Percentiles rank a stretch among this genome's conserved stretches.
Conservation (phyloP, 1,284 basidiomycete species). For the Cryptococcus sp. region DNA sequence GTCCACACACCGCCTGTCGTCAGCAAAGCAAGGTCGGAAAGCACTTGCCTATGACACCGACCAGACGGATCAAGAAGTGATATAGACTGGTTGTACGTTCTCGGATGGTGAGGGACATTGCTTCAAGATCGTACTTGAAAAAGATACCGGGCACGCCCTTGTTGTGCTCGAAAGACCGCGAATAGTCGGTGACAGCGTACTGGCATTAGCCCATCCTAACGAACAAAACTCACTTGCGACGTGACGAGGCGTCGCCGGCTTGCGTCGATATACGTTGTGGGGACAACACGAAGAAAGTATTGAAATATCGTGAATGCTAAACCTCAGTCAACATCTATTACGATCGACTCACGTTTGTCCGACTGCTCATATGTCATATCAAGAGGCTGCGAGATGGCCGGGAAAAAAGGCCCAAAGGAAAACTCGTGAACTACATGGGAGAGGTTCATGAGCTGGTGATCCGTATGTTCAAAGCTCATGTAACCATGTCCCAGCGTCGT, state of each 20-base stretch:
- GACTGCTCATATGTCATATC: slow-evolving; percentile 85
- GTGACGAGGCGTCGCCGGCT: slow-evolving; percentile 59
- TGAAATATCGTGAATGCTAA: slow-evolving; percentile 90
- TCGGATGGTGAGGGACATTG: slow-evolving; percentile 73
- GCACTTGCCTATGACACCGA: slow-evolving; percentile 33
- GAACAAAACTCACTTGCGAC: slow-evolving; percentile 49
- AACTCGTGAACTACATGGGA: slow-evolving; percentile 95
- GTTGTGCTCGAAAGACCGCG: slow-evolving; percentile 67
- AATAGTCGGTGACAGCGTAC: slow-evolving; percentile 94
- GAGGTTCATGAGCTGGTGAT: slow-evolving; percentile 86
- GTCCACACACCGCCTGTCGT: slow-evolving; percentile 47
- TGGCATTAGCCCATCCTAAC: slow-evolving; percentile 46
- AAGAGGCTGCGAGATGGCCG: slow-evolving; percentile 88
- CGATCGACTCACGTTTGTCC: slow-evolving; percentile 61
- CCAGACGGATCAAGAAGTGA: slow-evolving; percentile 73
- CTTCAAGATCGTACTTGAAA: slow-evolving; percentile 95
- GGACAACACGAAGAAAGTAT: slow-evolving; percentile 91
- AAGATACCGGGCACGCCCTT: slow-evolving; percentile 84
- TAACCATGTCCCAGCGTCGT: slow-evolving; percentile 95
- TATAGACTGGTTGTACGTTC: slow-evolving; percentile 77
- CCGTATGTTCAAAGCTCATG: slow-evolving; percentile 75
- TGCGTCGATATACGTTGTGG: slow-evolving; percentile 82
- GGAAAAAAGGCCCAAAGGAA: slow-evolving; percentile 94
- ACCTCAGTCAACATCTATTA: not conserved
- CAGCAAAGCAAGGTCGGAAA: not conserved